A percentile compares a stretch with the other conserved stretches of the same genome.
Evolutionary conservation across 2,329 filamentous ascomycete species (phyloP).

Genomic region (Magnaporthiopsis rhizophila): DNA sequence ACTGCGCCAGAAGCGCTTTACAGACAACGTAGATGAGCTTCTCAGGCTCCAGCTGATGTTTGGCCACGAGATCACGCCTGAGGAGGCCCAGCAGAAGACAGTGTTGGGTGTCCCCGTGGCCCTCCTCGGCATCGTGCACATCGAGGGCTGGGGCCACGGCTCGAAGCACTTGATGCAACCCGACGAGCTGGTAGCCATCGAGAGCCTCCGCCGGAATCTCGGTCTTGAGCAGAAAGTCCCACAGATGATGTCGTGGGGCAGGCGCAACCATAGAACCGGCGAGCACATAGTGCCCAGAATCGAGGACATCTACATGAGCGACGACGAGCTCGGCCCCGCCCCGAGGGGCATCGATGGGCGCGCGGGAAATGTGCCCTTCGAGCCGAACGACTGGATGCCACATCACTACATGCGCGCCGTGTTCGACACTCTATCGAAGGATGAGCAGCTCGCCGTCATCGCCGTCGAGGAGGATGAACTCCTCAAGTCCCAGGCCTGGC

Average conservation of each 20-base stretch:
- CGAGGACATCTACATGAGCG: constrained; percentile 43
- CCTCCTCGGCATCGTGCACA: constrained; percentile 43
- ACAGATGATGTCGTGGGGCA: constrained; percentile 56
- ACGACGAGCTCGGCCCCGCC: constrained; percentile 33
- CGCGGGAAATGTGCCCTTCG: constrained; percentile 26
- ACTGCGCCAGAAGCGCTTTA: constrained; percentile 48
- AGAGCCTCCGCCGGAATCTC: constrained; percentile 44
- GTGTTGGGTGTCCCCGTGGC: constrained; percentile 44
- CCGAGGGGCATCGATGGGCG: constrained; percentile 13
- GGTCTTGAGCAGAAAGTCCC: constrained; percentile 39
- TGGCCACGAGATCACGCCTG: constrained; percentile 20
- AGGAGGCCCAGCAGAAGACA: constrained; percentile 3
- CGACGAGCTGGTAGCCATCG: constrained; percentile 51
- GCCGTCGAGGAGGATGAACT: constrained; percentile 21
- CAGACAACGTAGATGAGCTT: constrained; percentile 36
- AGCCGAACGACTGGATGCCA: constrained; percentile 30
- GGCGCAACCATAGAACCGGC: constrained; percentile 44
- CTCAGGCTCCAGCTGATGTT: constrained; percentile 52
- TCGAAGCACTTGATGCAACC: constrained; percentile 40
- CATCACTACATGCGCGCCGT: constrained; percentile 37
- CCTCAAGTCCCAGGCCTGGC: constrained; percentile 13
- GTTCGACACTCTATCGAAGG: constrained; percentile 28
- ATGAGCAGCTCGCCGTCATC: constrained; percentile 29
- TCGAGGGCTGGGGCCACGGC: constrained; percentile 49
- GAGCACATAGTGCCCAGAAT: constrained; percentile 40